phyloP scores from a whole-genome alignment of 2,329 filamentous ascomycete species.

The Ilyonectria destructans region DNA sequence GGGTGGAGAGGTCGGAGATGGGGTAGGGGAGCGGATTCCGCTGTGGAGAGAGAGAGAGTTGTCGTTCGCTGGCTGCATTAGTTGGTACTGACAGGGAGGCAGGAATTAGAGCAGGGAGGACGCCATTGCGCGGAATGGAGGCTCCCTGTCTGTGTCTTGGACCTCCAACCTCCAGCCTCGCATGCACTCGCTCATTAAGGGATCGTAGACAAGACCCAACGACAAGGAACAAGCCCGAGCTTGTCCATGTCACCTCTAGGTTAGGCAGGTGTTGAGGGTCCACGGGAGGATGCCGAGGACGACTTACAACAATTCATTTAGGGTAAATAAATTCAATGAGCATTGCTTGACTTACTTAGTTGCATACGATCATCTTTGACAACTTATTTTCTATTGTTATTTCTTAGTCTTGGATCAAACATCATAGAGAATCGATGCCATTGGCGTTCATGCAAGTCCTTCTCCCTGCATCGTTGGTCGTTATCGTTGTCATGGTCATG shows the following conservation, averaged over 20 bases:
- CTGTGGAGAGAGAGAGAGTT: not conserved
- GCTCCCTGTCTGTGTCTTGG: not conserved
- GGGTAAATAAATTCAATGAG: no score
- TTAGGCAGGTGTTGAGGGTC: not conserved
- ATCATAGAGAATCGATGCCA: no score
- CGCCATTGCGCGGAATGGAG: not conserved
- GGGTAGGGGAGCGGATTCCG: not conserved
- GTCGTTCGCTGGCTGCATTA: not conserved
- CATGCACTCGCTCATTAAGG: not conserved
- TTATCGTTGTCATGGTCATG: not conserved
- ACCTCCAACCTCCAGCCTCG: not conserved
- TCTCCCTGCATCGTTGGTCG: no score
- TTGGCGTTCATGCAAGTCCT: no score
- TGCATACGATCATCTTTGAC: no score
- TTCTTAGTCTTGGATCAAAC: no score
- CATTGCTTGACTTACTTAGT: no score
- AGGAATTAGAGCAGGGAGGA: not conserved
- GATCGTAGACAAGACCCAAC: not conserved
- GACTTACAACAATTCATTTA: not conserved
- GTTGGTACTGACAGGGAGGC: not conserved
- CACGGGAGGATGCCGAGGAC: not conserved
- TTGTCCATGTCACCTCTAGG: not conserved
- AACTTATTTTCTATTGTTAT: no score
- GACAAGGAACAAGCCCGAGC: not conserved
- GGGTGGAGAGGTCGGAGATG: conserved; percentile 9